Evolutionary conservation across 805 yeast genomes (phyloP).

Genomic region (Starmera quercuum): DNA sequence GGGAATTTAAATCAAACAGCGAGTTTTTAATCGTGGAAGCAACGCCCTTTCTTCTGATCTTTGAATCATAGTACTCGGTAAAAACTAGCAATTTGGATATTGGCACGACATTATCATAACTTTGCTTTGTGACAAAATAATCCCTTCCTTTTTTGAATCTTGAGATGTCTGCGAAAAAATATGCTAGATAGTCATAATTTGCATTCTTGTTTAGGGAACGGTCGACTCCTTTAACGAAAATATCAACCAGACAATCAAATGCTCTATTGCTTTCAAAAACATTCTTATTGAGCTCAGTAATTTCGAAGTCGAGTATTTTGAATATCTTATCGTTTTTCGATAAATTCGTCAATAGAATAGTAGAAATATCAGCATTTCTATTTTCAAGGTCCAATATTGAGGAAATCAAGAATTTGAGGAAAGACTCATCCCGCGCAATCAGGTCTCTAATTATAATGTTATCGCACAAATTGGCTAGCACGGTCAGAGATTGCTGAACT

Average conservation of each 20-base stretch:
- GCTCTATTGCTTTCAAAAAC: slow-evolving; percentile 51
- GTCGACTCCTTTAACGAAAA: slow-evolving; percentile 80
- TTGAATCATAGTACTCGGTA: slow-evolving; percentile 72
- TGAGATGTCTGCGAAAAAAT: slow-evolving; percentile 85
- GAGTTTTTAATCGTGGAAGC: slow-evolving; percentile 90
- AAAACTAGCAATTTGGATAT: slow-evolving; percentile 74
- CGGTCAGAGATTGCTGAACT: slow-evolving; percentile 66
- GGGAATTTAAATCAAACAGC: slow-evolving; percentile 70
- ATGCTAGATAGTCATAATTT: slow-evolving; percentile 74
- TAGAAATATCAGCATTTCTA: slow-evolving; percentile 69
- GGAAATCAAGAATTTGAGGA: slow-evolving; percentile 38
- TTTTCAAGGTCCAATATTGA: slow-evolving; percentile 49
- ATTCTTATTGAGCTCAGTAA: slow-evolving; percentile 30
- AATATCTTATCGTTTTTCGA: slow-evolving; percentile 69
- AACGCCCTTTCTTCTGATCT: slow-evolving; percentile 82
- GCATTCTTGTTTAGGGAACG: slow-evolving; percentile 65
- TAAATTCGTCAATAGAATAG: slow-evolving; percentile 78
- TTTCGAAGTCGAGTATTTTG: slow-evolving; percentile 35
- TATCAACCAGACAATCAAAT: slow-evolving; percentile 79
- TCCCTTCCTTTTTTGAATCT: slow-evolving; percentile 67
- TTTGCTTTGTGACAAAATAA: slow-evolving; percentile 67
- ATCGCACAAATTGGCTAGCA: slow-evolving; percentile 76
- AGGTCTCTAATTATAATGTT: slow-evolving; percentile 54
- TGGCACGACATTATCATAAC: slow-evolving; percentile 71
- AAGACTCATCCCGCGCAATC: slow-evolving; percentile 58